These are phyloP conservation scores for Solanum etuberosum DNA, from an alignment of 257 asterid species.

Conservation along the genomic window DNA sequence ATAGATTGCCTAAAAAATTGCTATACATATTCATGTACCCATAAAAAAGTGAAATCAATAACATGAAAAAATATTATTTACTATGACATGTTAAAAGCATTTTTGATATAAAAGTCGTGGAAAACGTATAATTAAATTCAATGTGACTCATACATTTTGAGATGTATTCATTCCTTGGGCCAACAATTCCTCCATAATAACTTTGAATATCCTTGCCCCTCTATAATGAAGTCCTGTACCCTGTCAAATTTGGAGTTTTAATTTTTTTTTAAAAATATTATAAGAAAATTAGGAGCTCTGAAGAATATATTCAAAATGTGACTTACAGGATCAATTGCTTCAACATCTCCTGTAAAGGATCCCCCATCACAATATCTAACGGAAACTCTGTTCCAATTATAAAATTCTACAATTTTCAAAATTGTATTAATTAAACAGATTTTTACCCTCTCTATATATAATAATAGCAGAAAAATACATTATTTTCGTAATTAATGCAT, in stretches of 20 bases:
- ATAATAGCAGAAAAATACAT: background rate
- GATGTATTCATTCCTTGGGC: background rate
- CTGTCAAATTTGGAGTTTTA: background rate
- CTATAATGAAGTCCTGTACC: background rate
- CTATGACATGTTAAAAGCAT: background rate
- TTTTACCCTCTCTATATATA: background rate
- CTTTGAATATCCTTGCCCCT: slow-evolving; percentile 4
- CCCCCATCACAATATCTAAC: slow-evolving; percentile 92
- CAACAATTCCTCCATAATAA: background rate
- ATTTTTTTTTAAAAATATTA: background rate
- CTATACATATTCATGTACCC: background rate
- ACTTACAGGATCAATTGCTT: slow-evolving; percentile 8
- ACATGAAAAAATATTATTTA: too few relatives aligned
- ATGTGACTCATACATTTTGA: background rate
- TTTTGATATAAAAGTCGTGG: background rate
- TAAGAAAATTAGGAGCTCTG: background rate
- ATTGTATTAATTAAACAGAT: background rate
- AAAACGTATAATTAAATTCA: background rate
- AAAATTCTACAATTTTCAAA: slow-evolving; percentile 38
- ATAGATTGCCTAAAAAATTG: background rate
- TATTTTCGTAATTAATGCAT: background rate
- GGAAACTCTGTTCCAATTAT: slow-evolving; percentile 88
- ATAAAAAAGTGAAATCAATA: background rate
- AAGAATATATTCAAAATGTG: background rate
- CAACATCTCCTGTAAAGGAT: slow-evolving; percentile 84